Evolutionary conservation across 768 basidiomycete genomes (phyloP), one percentile per base, ranked within the genome.

Genomic region (Postia placenta): DNA sequence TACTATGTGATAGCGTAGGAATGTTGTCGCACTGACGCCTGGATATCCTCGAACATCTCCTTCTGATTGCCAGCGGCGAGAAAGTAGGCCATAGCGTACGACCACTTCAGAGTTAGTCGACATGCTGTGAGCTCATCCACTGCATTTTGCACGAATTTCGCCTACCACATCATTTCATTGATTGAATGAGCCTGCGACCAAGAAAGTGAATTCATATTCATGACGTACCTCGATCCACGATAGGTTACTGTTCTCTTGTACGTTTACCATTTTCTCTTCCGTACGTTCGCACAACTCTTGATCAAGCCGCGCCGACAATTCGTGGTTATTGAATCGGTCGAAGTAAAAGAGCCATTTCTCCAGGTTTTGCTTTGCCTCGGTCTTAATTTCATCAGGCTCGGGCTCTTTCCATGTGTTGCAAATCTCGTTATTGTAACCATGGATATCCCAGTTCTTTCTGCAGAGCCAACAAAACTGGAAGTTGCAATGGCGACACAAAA

Each of bases 211-310:
- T n/a, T n/a, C 30, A 33, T 33, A 7, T 33, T 33, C 9, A 33
- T n/a, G 3, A 50, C 60, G 89, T 19, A 84, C 93, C 70, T 99
- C 95, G 56, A 99, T 99, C 96, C 96, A 99, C 2, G 92, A 93
- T 43, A 99, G 70, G 48, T 83, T 75, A 4, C 89, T 92, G 11
- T 84, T 85, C 57, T 92, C 79, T 72, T 98, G 96, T 83, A 97
- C 92, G 68, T 96, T 92, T 65, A 96, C 90, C 94, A 98, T 98
- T 82, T 97, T 97, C 79, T 94, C 93, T 75, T 96, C 94, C 11
- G 95, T 96, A 69, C 92, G 92, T 49, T 78, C 78, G 67, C 92
- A 93, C 19, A 98, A 74, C 54, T 95, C 92, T 15, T 89, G 65
- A 24, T 95, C 92, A 42, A 99, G 83, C 65, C 92, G 93, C 26